Percentiles rank a stretch among this genome's conserved stretches.
phyloP scores from a whole-genome alignment of 345 rosid species.

The Lumnitzera littorea region DNA sequence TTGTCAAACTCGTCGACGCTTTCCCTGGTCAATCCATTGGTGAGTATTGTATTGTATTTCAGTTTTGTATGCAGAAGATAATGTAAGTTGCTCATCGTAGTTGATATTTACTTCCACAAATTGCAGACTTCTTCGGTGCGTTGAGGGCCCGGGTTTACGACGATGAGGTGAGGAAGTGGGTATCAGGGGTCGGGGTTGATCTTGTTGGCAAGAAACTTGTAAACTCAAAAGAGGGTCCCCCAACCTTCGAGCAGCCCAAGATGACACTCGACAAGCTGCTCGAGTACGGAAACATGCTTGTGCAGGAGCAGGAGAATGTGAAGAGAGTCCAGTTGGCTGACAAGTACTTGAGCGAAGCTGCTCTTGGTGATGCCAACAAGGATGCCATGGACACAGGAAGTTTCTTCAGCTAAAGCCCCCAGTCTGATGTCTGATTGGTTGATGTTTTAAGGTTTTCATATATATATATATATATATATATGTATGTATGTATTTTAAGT shows the following conservation, averaged over 20 bases:
- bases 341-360: constrained; percentile 20
- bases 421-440: too few relatives aligned
- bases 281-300: constrained; percentile 20
- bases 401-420: constrained; percentile 8
- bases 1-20: constrained; percentile 16
- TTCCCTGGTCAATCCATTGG: constrained; percentile 24
- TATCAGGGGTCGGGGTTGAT: constrained; percentile 15
- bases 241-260: constrained; percentile 23
- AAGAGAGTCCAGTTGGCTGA: constrained; percentile 26
- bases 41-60: neutral
- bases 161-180: constrained; percentile 24
- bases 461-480: too few relatives aligned
- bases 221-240: constrained; percentile 23
- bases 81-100: neutral
- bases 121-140: constrained; percentile 23
- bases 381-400: constrained; percentile 15
- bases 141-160: constrained; percentile 20
- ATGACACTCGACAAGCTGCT: constrained; percentile 22
- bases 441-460: too few relatives aligned
- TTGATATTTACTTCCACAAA: too few relatives aligned
- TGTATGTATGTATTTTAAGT: too few relatives aligned
- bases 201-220: constrained; percentile 15
- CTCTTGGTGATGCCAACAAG: constrained; percentile 22
- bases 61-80: too few relatives aligned
- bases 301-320: constrained; percentile 22